Evolutionary conservation across 176 grass and related monocot genomes (phyloP).

Genomic region (bread wheat (Triticum aestivum)): DNA sequence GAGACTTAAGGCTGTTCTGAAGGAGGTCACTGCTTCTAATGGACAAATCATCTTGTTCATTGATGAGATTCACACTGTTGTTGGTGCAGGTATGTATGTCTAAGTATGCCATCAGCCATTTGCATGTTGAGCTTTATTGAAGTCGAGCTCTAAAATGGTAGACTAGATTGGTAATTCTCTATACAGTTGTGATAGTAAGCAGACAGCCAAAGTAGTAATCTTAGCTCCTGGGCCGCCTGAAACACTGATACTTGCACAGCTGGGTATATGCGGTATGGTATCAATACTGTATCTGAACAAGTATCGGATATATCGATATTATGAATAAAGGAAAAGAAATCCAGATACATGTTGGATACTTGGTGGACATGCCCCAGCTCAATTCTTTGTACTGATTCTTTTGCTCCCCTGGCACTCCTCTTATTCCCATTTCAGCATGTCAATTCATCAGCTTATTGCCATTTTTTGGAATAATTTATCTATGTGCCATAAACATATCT

Average conservation of each 20-base stretch:
- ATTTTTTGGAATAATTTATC: neutral
- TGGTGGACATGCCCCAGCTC: neutral
- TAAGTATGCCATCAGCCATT: neutral
- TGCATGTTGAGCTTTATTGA: neutral
- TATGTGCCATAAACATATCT: neutral
- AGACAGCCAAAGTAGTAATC: neutral
- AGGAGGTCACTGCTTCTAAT: conserved; percentile 91
- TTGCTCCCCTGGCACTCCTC: neutral
- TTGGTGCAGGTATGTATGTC: conserved; percentile 80
- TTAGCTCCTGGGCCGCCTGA: neutral
- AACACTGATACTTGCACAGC: neutral
- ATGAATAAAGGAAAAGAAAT: neutral
- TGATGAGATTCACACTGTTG: conserved; percentile 96
- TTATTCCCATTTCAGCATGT: neutral
- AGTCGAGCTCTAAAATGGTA: neutral
- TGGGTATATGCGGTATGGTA: neutral
- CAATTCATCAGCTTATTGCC: neutral
- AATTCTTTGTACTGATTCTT: neutral
- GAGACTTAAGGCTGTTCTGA: conserved; percentile 90
- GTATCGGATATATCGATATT: neutral
- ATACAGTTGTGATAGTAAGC: neutral
- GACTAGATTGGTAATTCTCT: neutral
- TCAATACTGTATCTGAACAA: neutral
- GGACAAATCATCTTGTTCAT: conserved; percentile 97
- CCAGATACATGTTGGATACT: neutral